Percentiles rank a stretch among this genome's conserved stretches.
phyloP scores from a whole-genome alignment of 2,329 filamentous ascomycete genomes.

The Trichoderma pleuroti region DNA sequence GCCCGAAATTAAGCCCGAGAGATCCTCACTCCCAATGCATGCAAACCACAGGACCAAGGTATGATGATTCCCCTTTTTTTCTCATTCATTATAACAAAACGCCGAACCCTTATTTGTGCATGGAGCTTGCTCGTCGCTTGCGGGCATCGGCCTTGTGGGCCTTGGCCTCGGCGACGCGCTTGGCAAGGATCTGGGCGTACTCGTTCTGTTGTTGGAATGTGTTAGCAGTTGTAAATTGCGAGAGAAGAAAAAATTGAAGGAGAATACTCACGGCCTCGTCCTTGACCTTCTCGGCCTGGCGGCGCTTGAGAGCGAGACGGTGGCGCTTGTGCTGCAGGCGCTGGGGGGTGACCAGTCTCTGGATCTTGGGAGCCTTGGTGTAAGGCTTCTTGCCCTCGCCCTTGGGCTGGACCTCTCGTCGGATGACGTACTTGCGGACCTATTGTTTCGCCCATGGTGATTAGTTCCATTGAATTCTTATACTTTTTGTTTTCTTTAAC shows the following conservation, averaged over 20 bases:
- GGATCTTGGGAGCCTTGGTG: slow-evolving; percentile 99
- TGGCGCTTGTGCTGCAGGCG: slow-evolving; percentile 99
- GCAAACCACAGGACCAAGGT: slow-evolving; percentile 40
- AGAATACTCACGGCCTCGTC: slow-evolving; percentile 84
- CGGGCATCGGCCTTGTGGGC: slow-evolving; percentile 86
- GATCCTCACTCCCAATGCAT: slow-evolving; percentile 41
- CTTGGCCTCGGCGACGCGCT: slow-evolving; percentile 97
- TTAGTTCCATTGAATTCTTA: slow-evolving; percentile 35
- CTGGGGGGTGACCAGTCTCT: slow-evolving; percentile 98
- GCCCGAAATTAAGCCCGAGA: slow-evolving; percentile 30
- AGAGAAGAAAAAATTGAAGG: slow-evolving; percentile 30
- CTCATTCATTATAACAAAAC: slow-evolving; percentile 31
- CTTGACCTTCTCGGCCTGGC: slow-evolving; percentile 94
- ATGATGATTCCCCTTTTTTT: slow-evolving; percentile 33
- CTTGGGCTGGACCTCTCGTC: slow-evolving; percentile 96
- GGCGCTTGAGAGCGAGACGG: slow-evolving; percentile 96
- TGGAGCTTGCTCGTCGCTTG: slow-evolving; percentile 95
- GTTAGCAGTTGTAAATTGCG: slow-evolving; percentile 24
- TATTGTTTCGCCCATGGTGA: slow-evolving; percentile 45
- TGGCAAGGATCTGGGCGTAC: slow-evolving; percentile 92
- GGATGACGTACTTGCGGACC: slow-evolving; percentile 99
- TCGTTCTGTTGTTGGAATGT: slow-evolving; percentile 70
- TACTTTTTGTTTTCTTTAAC: slow-evolving; percentile 25
- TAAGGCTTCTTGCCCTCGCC: slow-evolving; percentile 96
- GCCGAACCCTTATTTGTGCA: slow-evolving; percentile 68